Evolutionary conservation across 2,329 filamentous ascomycete genomes (phyloP).

Genomic region (Pseudofabraea citricarpa): DNA sequence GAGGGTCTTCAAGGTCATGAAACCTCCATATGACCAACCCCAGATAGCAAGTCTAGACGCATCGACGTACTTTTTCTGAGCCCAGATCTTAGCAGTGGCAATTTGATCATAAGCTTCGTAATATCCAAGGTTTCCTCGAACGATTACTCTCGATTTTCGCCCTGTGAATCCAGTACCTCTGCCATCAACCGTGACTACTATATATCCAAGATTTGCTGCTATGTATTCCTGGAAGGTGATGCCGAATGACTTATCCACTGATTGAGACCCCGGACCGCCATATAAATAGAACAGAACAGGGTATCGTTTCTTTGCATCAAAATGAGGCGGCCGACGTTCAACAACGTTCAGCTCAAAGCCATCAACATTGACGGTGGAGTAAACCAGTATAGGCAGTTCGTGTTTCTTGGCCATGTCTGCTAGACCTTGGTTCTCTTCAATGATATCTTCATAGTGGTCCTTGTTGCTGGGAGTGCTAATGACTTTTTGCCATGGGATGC

Average conservation of each 20-base stretch:
- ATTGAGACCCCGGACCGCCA: conserved; percentile 89
- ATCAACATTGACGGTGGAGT: conserved; percentile 80
- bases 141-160: conserved; percentile 73
- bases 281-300: conserved; percentile 95
- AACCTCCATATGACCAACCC: conserved; percentile 98
- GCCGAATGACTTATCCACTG: conserved; percentile 71
- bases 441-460: conserved; percentile 57
- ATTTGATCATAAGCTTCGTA: conserved; percentile 91
- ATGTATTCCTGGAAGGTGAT: conserved; percentile 91
- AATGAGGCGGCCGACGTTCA: conserved; percentile 86
- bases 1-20: conserved; percentile 90
- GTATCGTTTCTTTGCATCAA: conserved; percentile 77
- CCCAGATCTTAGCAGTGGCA: conserved; percentile 80
- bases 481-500: conserved; percentile 86
- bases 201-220: conserved; percentile 79
- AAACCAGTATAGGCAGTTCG: conserved; percentile 78
- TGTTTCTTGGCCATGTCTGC: conserved; percentile 66
- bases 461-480: conserved; percentile 72
- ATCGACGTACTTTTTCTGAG: conserved; percentile 78
- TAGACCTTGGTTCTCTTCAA: conserved; percentile 75
- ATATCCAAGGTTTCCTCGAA: conserved; percentile 78
- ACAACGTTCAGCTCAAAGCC: conserved; percentile 68
- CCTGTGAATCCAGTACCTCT: conserved; percentile 90
- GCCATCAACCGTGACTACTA: conserved; percentile 92
- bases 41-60: conserved; percentile 80